Base-by-base conservation (phyloP, 805 yeast species). In the Cyberlindnera suaveolens region DNA sequence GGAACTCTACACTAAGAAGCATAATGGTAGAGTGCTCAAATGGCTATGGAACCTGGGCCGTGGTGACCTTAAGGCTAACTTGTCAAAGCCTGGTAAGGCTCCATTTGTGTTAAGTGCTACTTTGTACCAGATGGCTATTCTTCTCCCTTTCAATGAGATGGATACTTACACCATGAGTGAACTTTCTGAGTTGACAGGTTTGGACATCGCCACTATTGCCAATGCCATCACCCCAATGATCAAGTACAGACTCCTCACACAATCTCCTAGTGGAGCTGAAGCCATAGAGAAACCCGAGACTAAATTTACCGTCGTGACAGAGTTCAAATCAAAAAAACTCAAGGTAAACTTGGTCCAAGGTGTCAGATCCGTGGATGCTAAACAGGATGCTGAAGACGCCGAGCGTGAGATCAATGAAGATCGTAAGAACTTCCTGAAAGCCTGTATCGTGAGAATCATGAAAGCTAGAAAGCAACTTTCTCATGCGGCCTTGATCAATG, bases 41-140 rank as follows among this genome's bases (percentile, higher is more conserved):
- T 93, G 99, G 99, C 75, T 91, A 46, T 93, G 97, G 97, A 84
- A 88, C 55, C 79, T 87, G 60, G 87, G 95, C 38, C 84, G 91
- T 62, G 93, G 95, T 47, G 99, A 93, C 62, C 66, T 93, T 44
- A 85, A 82, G 63, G 96, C 95, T 10, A 85, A 87, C 59, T 74
- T 89, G 49, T 77, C 91, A 6, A 82, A 82, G 52, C 81, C 84
- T 31, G 90, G 90, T 6, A 82, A 80, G 58, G 84, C 90, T 5
- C 89, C 96, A 38, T 86, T 83, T 57, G 69, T 74, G 18, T 83
- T 95, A 58, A 83, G 85, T 3, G 88, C 88, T 35, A 84, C 96
- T 6, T 73, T 87, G 44, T 85, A 80, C 51, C 99, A 93, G 64
- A 80, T 90, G 75, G 81, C 95, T 48, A 85, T 95, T 36, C 66